Conservation (phyloP, 2,329 filamentous ascomycete genomes). For the Proliferodiscus dingleyae region DNA sequence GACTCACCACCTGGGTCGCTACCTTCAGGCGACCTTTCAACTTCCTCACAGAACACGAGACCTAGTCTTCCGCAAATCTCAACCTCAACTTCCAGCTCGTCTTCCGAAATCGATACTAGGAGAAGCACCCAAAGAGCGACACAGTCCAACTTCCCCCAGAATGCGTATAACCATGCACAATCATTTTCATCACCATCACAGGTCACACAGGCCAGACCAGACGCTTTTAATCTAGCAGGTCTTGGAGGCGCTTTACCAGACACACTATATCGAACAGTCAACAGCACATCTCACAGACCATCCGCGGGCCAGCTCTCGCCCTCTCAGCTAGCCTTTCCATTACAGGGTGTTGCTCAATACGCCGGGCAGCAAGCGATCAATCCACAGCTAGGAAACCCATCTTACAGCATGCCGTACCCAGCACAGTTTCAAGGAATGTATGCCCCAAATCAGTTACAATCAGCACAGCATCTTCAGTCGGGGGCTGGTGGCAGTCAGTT, state of each 20-base stretch:
- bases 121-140: conserved; percentile 5
- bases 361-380: conserved; percentile 13
- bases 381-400: conserved; percentile 12
- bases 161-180: conserved; percentile 7
- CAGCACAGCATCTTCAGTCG: conserved; percentile 14
- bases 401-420: conserved; percentile 26
- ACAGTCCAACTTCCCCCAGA: conserved; percentile 8
- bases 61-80: conserved; percentile 5
- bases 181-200: conserved; percentile 10
- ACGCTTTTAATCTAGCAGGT: conserved; percentile 24
- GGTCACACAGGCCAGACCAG: conserved; percentile 15
- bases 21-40: conserved; percentile 14
- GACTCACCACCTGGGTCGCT: conserved; percentile 12
- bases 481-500: conserved; percentile 19
- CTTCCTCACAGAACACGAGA: conserved; percentile 10
- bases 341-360: conserved; percentile 22
- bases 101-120: conserved; percentile 6
- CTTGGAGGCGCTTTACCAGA: conserved; percentile 26
- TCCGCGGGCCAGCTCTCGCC: conserved; percentile 13
- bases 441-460: conserved; percentile 13
- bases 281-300: conserved; percentile 18
- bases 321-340: conserved; percentile 19
- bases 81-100: neutral
- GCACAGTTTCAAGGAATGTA: conserved; percentile 25
- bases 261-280: conserved; percentile 20